These are phyloP conservation scores for Trichophyton benhamiae DNA, from an alignment of 2,329 filamentous ascomycete genomes.

Conservation along the genomic window DNA sequence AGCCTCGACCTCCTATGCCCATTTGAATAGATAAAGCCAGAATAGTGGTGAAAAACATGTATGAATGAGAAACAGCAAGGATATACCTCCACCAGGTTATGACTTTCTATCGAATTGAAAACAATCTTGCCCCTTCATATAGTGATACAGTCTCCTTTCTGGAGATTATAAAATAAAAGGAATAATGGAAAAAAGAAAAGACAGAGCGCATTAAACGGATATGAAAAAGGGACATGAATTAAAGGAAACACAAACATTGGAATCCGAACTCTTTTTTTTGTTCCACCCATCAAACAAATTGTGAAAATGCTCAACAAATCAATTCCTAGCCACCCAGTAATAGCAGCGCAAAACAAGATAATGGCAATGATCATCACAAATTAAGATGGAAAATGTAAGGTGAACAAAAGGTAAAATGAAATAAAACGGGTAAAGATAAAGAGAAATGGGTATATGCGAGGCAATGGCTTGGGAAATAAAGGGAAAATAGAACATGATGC, in stretches of 20 bases:
- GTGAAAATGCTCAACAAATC: constrained; percentile 3
- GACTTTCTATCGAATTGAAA: background rate
- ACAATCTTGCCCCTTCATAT: constrained; percentile 2
- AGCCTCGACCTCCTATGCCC: background rate
- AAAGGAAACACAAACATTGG: background rate
- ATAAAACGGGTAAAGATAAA: background rate
- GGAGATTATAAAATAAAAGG: background rate
- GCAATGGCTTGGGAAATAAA: background rate
- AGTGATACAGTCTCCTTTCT: constrained; percentile 4
- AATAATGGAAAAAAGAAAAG: background rate
- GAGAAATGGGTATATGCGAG: constrained; percentile 1
- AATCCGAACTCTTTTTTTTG: background rate
- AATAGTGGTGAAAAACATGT: background rate
- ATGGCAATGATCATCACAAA: constrained; percentile 2
- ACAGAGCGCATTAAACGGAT: background rate
- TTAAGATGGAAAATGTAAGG: background rate
- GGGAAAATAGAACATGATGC: background rate
- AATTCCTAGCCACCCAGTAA: constrained; percentile 2
- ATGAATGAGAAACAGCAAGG: background rate
- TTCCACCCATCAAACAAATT: constrained; percentile 1
- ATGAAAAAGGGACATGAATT: background rate
- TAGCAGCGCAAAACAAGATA: constrained; percentile 1
- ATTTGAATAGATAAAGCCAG: background rate
- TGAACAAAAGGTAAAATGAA: background rate
- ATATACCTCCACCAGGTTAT: background rate